phyloP scores from a whole-genome alignment of 495 filamentous ascomycete species.

The Clavariopsis aquatica region DNA sequence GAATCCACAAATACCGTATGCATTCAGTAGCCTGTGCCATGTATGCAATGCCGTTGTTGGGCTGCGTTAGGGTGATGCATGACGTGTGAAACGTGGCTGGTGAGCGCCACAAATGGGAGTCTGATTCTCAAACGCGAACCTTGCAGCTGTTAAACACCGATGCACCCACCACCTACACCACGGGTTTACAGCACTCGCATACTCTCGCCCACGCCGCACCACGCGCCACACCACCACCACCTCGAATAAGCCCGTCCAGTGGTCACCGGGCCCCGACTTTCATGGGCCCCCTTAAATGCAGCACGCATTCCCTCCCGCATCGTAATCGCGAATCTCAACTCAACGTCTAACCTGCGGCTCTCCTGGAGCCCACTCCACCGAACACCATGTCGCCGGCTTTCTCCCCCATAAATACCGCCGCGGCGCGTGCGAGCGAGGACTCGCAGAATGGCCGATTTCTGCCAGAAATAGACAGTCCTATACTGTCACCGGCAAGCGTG shows the following conservation, averaged over 20 bases:
- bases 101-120: neutral
- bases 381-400: constrained; percentile 8
- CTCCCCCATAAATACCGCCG: constrained; percentile 3
- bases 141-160: constrained; percentile 8
- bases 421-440: constrained; percentile 7
- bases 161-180: neutral
- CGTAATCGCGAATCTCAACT: neutral
- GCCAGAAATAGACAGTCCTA: constrained; percentile 12
- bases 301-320: neutral
- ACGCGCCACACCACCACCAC: constrained; percentile 4
- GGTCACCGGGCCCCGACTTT: neutral
- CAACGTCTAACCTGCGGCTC: neutral
- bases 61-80: constrained; percentile 3
- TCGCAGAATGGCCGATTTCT: neutral
- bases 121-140: neutral
- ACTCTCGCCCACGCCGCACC: constrained; percentile 17
- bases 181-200: neutral
- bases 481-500: constrained; percentile 31
- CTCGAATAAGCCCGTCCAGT: neutral
- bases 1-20: neutral
- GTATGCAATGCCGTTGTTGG: constrained; percentile 3
- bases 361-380: neutral
- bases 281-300: constrained; percentile 1
- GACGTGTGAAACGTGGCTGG: constrained; percentile 16
- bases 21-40: neutral